These are phyloP conservation scores for Malus sylvestris DNA, from an alignment of 306 rosid genomes.

Conservation along the genomic window DNA sequence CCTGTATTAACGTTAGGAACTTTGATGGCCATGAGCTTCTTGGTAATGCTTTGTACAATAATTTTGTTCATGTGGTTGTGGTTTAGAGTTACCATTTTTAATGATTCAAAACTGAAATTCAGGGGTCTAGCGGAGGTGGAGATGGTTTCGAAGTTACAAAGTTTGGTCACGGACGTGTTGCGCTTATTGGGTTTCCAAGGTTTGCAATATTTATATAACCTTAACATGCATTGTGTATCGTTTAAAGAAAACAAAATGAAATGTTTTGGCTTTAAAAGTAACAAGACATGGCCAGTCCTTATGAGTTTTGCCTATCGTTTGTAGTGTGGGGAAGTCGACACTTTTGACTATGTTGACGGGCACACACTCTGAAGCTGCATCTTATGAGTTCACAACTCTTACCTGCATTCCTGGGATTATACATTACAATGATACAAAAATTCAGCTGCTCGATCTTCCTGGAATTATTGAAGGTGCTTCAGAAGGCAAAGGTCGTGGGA, in stretches of 20 bases:
- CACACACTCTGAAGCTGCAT: constrained; percentile 95
- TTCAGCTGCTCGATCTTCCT: constrained; percentile 98
- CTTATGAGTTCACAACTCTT: constrained; percentile 94
- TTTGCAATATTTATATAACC: constrained; percentile 18
- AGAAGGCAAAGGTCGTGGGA: constrained; percentile 99
- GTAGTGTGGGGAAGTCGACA: constrained; percentile 97
- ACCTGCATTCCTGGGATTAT: constrained; percentile 98
- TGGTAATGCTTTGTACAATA: not conserved
- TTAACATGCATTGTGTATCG: not conserved
- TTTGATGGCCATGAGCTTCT: not conserved
- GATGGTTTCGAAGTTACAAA: constrained; percentile 99
- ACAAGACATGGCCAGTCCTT: not conserved
- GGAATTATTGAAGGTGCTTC: constrained; percentile 99
- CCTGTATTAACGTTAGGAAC: not conserved
- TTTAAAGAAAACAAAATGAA: not conserved
- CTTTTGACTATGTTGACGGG: constrained; percentile 97
- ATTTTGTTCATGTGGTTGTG: not conserved
- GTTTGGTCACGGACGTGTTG: constrained; percentile 98
- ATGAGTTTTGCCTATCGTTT: constrained; percentile 15
- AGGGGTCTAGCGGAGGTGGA: constrained; percentile 99
- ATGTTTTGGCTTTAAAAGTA: not conserved
- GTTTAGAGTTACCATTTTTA: not conserved
- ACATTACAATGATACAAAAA: constrained; percentile 93
- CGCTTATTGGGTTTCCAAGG: constrained; percentile 98
- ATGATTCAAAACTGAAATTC: constrained; percentile 11